phyloP scores from a whole-genome alignment of 345 rosid species.

The Carallia pectinifolia region DNA sequence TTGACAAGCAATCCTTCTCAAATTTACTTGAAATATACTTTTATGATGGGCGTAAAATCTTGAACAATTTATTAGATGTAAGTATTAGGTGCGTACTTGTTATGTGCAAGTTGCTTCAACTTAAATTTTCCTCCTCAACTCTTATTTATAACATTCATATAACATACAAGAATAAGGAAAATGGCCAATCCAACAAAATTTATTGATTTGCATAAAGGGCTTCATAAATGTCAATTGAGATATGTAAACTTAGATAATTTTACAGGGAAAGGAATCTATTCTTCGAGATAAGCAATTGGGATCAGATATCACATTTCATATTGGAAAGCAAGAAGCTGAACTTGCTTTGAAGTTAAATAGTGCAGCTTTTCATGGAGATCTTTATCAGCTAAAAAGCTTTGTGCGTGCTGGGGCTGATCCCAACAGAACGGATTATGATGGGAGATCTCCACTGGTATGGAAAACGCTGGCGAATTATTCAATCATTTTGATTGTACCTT shows the following conservation, averaged over 20 bases:
- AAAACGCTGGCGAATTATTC: not conserved
- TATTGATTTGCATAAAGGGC: not conserved
- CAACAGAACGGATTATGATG: constrained; percentile 85
- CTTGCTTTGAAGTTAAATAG: constrained; percentile 84
- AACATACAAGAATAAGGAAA: not conserved
- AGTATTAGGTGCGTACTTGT: not conserved
- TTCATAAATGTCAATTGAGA: not conserved
- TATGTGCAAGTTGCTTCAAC: not conserved
- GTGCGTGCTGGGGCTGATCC: constrained; percentile 88
- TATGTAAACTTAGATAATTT: constrained; percentile 17
- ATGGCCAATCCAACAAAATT: not conserved
- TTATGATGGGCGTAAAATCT: constrained; percentile 74
- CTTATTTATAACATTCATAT: not conserved
- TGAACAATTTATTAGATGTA: constrained; percentile 87
- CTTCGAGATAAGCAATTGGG: constrained; percentile 71
- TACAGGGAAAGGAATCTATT: constrained; percentile 69
- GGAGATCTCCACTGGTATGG: constrained; percentile 89
- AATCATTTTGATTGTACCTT: not conserved
- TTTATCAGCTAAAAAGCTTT: constrained; percentile 69
- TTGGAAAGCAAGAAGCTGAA: constrained; percentile 94
- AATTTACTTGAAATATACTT: constrained; percentile 88
- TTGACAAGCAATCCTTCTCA: constrained; percentile 85
- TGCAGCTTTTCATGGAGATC: constrained; percentile 83
- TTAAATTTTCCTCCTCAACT: not conserved
- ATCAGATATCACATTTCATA: constrained; percentile 78